Evolutionary conservation across 83 land plant species (phyloP).

Genomic region (Picea abies): DNA sequence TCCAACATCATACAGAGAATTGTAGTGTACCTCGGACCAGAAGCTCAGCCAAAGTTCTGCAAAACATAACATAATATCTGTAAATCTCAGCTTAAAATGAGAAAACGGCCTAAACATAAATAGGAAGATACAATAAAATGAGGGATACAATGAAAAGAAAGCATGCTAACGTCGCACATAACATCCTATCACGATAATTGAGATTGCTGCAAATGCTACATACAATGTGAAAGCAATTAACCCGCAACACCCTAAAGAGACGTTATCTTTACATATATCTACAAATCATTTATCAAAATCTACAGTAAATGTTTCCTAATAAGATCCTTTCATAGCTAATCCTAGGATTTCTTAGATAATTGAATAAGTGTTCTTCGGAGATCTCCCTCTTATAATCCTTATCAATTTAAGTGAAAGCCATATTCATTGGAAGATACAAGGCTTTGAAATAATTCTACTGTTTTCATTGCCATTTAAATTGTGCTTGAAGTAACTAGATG

Average conservation of each 20-base stretch:
- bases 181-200: not conserved
- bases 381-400: not conserved
- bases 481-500: not conserved
- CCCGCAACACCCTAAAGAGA: too few species aligned
- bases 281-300: not conserved
- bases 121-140: too few species aligned
- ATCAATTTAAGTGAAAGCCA: not conserved
- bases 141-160: not conserved
- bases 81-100: not conserved
- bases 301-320: not conserved
- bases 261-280: too few species aligned
- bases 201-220: not conserved
- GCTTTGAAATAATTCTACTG: not conserved
- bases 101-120: too few species aligned
- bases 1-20: conserved; percentile 60
- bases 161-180: not conserved
- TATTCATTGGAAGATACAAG: not conserved
- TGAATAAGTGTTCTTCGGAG: not conserved
- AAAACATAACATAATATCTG: conserved; percentile 10
- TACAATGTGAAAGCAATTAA: not conserved
- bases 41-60: conserved; percentile 81
- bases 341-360: not conserved
- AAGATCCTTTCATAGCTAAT: not conserved
- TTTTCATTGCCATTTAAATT: not conserved
- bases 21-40: conserved; percentile 89